A percentile compares a stretch with the other conserved stretches of the same genome.
Evolutionary conservation across 345 rosid species (phyloP).

Genomic region (Salix dunnii): DNA sequence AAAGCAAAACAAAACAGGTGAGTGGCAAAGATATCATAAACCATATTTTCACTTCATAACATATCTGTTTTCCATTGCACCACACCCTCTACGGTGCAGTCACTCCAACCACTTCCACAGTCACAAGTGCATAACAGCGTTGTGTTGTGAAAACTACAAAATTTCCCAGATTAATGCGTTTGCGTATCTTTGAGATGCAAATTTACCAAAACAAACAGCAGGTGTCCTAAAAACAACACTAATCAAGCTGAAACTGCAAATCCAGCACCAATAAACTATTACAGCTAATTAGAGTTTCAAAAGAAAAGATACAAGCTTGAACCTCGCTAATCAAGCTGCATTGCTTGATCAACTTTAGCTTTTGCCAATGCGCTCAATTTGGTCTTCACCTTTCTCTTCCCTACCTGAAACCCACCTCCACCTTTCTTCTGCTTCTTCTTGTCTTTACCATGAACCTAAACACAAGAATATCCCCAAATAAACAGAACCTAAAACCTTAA

Average conservation of each 20-base stretch:
- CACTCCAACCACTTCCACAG: background rate
- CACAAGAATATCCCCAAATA: background rate
- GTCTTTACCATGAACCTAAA: conserved; percentile 65
- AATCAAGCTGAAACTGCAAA: background rate
- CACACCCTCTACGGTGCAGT: background rate
- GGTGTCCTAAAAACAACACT: background rate
- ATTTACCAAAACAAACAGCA: background rate
- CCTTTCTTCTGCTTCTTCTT: conserved; percentile 60
- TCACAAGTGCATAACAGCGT: background rate
- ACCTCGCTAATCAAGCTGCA: conserved; percentile 86
- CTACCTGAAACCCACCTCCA: conserved; percentile 69
- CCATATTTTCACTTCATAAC: background rate
- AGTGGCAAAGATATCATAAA: background rate
- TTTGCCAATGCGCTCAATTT: conserved; percentile 64
- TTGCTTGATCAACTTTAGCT: conserved; percentile 91
- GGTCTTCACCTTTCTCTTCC: conserved; percentile 87
- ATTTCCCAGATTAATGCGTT: background rate
- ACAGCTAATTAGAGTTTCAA: background rate
- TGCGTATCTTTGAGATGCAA: background rate
- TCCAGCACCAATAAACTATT: conserved; percentile 8
- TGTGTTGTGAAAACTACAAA: background rate
- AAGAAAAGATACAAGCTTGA: background rate
- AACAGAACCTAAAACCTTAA: background rate
- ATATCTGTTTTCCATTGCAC: background rate
- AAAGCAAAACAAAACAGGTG: background rate